Base-by-base conservation (phyloP, 331 rosid species). In the Pyracantha coccinea region DNA sequence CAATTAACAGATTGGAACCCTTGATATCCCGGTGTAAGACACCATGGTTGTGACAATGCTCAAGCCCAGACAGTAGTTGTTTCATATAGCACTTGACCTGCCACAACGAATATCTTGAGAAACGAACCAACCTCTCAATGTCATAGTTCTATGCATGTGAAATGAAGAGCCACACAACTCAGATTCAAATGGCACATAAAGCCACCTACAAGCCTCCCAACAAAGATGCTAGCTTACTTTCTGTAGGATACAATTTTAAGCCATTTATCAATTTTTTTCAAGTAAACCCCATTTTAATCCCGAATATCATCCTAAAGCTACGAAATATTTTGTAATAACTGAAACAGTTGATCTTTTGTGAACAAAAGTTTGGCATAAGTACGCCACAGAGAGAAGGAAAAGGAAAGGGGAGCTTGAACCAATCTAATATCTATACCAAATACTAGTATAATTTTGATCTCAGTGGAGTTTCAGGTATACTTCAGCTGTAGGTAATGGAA, bases 1-100 rank as follows among this genome's bases (percentile, higher is more conserved):
- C 88, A 79, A 95, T 85, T 54, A 95, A 96, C 80, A 95, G 89
- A 89, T 95, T 95, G 68, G 99, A 95, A 60, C 99, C 97, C 88
- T 95, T 95, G 81, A 95, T 90, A 84, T 95, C 99, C 44, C 99
- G 97, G 82, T 95, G 99, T 88, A 95, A 77, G 75, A 95, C 96
- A 14, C 98, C 98, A 75, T 76, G 84, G 79, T 77, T 88, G 89
- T 95, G 99, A 87, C 99, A 95, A 77, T 95, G 99, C 87, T 95
- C 99, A 70, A 95, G 96, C 74, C 98, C 99, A 44, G 96, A 95
- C 21, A 95, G 87, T 64, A 95, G 85, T 75, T 95, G 99, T 90
- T 86, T 95, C 96, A 90, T 88, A 83, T 86, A 95, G 86, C 98
- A 95, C 81, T 95, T 95, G 72, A 92, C 92, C 99, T 95, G 91